phyloP scores from a whole-genome alignment of 208 protist species.

The Leishmania mexicana region DNA sequence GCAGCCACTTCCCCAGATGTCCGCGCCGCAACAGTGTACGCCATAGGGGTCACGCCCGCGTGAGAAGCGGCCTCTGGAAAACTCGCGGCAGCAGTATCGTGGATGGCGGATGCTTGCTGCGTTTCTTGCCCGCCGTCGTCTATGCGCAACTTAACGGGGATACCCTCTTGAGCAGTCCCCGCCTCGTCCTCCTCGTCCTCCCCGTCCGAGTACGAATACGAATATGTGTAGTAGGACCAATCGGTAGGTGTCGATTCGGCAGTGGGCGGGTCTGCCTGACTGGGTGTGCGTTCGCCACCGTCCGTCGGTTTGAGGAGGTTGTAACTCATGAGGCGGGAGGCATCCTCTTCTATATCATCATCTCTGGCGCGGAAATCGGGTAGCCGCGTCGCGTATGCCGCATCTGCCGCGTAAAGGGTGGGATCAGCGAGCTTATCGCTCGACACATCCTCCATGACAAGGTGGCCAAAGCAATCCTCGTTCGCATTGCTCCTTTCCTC shows the following conservation, averaged over 20 bases:
- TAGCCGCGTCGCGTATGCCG: neutral
- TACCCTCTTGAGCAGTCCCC: neutral
- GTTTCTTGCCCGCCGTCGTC: neutral
- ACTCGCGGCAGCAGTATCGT: neutral
- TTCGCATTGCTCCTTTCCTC: neutral
- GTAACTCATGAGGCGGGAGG: neutral
- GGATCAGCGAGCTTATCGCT: slow-evolving; percentile 6
- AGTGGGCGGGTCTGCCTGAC: neutral
- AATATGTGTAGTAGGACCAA: slow-evolving; percentile 31
- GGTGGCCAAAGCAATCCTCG: neutral
- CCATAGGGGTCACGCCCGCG: neutral
- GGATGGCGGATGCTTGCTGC: neutral
- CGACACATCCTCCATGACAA: slow-evolving; percentile 22
- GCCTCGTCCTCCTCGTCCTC: neutral
- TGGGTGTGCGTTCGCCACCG: neutral
- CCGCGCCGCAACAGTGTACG: neutral
- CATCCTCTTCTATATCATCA: neutral
- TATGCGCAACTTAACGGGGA: neutral
- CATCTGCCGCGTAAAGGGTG: neutral
- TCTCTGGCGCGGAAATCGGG: neutral
- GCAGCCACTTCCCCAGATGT: no score
- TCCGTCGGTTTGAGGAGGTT: neutral
- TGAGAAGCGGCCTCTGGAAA: neutral
- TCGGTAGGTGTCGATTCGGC: neutral
- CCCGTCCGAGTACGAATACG: slow-evolving; percentile 18